phyloP scores from a whole-genome alignment of 805 yeast genomes.

The Saccharomycopsis javanensis region DNA sequence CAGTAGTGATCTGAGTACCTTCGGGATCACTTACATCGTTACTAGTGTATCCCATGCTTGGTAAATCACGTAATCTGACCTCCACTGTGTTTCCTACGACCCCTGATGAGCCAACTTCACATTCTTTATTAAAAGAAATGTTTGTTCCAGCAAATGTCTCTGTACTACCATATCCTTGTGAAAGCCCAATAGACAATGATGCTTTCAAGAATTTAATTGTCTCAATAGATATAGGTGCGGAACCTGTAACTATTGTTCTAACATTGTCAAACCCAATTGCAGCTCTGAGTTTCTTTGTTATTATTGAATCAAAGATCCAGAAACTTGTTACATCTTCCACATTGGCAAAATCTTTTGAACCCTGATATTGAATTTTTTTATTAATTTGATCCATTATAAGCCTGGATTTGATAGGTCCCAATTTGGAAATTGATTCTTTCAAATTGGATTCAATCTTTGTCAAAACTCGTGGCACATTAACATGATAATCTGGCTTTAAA shows the following conservation, averaged over 20 bases:
- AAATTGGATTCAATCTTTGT: constrained; percentile 43
- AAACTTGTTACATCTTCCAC: constrained; percentile 17
- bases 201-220: constrained; percentile 47
- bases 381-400: constrained; percentile 2
- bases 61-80: constrained; percentile 37
- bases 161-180: constrained; percentile 47
- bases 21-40: constrained; percentile 23
- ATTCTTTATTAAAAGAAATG: constrained; percentile 30
- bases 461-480: constrained; percentile 46
- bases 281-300: constrained; percentile 28
- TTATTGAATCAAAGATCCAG: constrained; percentile 27
- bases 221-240: constrained; percentile 51
- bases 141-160: constrained; percentile 43
- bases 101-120: constrained; percentile 32
- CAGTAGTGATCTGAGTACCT: constrained; percentile 11
- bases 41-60: constrained; percentile 33
- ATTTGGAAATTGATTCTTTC: constrained; percentile 30
- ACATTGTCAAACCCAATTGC: constrained; percentile 33
- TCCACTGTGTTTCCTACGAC: constrained; percentile 36
- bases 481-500: constrained; percentile 36
- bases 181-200: constrained; percentile 36
- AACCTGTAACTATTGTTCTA: constrained; percentile 32
- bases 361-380: constrained; percentile 13
- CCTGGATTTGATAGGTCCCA: constrained; percentile 12
- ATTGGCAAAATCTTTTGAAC: constrained; percentile 12